Evolutionary conservation across 108 stramenopile species (phyloP), one percentile per base, ranked within the genome.

Genomic region (Nitzschia sp.): DNA sequence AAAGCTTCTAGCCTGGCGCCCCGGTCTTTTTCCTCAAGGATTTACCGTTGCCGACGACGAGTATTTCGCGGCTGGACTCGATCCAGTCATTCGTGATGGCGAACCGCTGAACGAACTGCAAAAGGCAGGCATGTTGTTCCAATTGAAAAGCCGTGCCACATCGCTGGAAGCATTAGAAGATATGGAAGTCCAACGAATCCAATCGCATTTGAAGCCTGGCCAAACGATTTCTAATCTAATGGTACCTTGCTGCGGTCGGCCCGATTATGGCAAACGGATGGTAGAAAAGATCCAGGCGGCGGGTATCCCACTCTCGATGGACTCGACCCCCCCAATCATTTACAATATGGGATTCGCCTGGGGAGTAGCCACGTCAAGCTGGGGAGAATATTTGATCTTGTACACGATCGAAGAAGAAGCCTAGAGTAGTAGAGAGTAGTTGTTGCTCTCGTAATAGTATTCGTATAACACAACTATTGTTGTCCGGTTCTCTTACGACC

Each of bases 11-110:
- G 58, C 67, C 15, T 74, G 73, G 73, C 33, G 73, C 15, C 73
- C 73, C 17, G 66, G 57, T n/a, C 17, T 74, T 34, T 74, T 74
- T 44, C 67, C 73, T n/a, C 45, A 59, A 28, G 72, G 65, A 23
- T 73, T 66, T 57, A 21, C 67, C 9, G 58, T 68, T 25, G 45
- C 41, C 9, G 13, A 13, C 13, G 46, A 58, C 5, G 28, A 58
- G 15, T 68, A 45, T 27, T 28, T 31, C 17, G 45, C 58, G 19
- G 59, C 60, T 46, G 68, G 68, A 1, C n/a, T 69, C 0, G 58
- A 34, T 31, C 58, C 58, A 9, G 53, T 31, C 17, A 60, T 45
- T 19, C 58, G 68, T 2, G 66, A 58, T 32, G 67, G 23, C 25
- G 58, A 17, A 22, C 67, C 25, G 9, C 31, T 55, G 34, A 16